phyloP scores from a whole-genome alignment of 768 basidiomycete species.

The Boletus vermiculosoides region DNA sequence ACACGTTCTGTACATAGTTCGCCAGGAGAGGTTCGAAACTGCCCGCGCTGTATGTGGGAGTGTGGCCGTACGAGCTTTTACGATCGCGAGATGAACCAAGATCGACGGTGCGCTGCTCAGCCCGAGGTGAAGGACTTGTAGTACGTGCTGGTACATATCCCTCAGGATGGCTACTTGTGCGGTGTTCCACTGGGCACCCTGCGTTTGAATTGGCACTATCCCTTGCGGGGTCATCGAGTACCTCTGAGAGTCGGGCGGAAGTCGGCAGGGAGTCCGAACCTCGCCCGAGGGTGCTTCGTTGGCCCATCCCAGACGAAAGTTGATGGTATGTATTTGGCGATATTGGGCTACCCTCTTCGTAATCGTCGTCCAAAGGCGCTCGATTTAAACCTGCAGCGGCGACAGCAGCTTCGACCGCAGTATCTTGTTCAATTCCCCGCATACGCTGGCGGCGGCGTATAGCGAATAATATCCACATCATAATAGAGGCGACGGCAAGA shows the following conservation, averaged over 20 bases:
- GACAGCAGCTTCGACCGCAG: constrained; percentile 67
- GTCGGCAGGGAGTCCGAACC: constrained; percentile 20
- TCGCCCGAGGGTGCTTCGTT: constrained; percentile 33
- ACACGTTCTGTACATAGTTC: constrained; percentile 35
- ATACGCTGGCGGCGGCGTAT: constrained; percentile 63
- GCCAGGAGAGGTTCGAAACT: constrained; percentile 63
- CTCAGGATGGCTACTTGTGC: constrained; percentile 13
- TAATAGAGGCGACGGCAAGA: constrained; percentile 65
- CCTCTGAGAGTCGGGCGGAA: constrained; percentile 38
- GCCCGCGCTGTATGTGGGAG: constrained; percentile 49
- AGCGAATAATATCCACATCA: constrained; percentile 70
- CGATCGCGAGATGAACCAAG: constrained; percentile 30
- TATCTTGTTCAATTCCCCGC: constrained; percentile 62
- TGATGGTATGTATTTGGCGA: constrained; percentile 21
- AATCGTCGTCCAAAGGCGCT: constrained; percentile 65
- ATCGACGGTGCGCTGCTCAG: constrained; percentile 19
- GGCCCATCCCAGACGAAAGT: constrained; percentile 37
- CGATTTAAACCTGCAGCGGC: constrained; percentile 71
- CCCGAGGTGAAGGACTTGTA: constrained; percentile 44
- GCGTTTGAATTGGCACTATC: constrained; percentile 52
- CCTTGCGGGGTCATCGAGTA: constrained; percentile 17
- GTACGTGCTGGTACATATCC: constrained; percentile 50
- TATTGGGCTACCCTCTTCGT: constrained; percentile 39
- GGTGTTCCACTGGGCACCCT: constrained; percentile 36
- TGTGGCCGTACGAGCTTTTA: constrained; percentile 39